phyloP scores from a whole-genome alignment of 352 stramenopile species.

The Phytophthora constricta region DNA sequence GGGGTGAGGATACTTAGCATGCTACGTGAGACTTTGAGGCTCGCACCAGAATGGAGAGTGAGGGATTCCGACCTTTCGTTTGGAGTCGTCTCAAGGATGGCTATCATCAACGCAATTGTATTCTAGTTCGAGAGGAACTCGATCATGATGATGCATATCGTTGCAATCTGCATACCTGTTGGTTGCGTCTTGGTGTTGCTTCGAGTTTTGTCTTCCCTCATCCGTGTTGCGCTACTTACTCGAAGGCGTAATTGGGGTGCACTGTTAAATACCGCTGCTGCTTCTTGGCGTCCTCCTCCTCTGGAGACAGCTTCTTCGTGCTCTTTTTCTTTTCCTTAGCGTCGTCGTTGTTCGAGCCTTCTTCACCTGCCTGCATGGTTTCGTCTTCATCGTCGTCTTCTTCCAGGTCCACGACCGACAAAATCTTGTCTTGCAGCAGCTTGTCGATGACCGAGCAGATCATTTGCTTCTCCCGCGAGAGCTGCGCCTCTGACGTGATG shows the following conservation, averaged over 20 bases:
- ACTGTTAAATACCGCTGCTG: slow-evolving; percentile 81
- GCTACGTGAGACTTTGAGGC: slow-evolving; percentile 8
- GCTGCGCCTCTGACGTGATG: slow-evolving; percentile 84
- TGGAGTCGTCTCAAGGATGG: too few relatives aligned
- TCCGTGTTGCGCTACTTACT: slow-evolving; percentile 37
- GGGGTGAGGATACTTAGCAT: slow-evolving; percentile 24
- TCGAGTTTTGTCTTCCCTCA: neutral
- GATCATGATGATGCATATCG: neutral
- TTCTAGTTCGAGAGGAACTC: neutral
- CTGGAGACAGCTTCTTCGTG: slow-evolving; percentile 47
- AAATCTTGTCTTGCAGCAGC: slow-evolving; percentile 76
- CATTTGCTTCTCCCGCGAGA: slow-evolving; percentile 80
- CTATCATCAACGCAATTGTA: too few relatives aligned
- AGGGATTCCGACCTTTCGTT: neutral
- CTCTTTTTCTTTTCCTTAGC: slow-evolving; percentile 34
- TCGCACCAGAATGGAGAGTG: neutral
- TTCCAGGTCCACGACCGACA: slow-evolving; percentile 74
- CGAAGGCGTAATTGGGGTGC: slow-evolving; percentile 83
- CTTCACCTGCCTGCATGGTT: slow-evolving; percentile 20
- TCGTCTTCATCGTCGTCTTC: slow-evolving; percentile 60
- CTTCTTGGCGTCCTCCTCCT: slow-evolving; percentile 59
- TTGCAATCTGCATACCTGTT: slow-evolving; percentile 8
- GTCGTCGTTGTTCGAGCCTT: slow-evolving; percentile 19
- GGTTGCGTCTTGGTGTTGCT: neutral
- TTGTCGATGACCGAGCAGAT: slow-evolving; percentile 87